Conservation (phyloP, 805 yeast genomes). For the Candida silvicultrix region DNA sequence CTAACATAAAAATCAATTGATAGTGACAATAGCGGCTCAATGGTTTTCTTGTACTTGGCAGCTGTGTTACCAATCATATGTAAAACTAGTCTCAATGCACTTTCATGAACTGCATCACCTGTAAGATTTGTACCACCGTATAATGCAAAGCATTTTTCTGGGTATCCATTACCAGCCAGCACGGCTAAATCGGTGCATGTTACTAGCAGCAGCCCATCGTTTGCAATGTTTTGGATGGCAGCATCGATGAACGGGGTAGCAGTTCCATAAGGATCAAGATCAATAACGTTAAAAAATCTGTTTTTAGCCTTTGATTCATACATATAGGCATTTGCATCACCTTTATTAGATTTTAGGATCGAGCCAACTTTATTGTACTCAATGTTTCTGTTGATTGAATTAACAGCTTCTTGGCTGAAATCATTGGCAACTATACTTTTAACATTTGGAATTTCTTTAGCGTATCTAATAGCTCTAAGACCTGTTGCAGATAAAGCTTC, state of each 20-base stretch:
- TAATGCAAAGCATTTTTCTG: slow-evolving; percentile 91
- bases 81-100: slow-evolving; percentile 81
- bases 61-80: slow-evolving; percentile 75
- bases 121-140: slow-evolving; percentile 92
- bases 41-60: slow-evolving; percentile 79
- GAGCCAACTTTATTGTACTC: slow-evolving; percentile 53
- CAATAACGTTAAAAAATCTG: slow-evolving; percentile 73
- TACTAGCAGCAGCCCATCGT: slow-evolving; percentile 80
- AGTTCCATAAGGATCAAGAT: slow-evolving; percentile 95
- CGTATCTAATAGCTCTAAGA: slow-evolving; percentile 86
- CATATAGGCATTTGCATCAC: slow-evolving; percentile 91
- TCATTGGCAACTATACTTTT: slow-evolving; percentile 83
- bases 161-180: slow-evolving; percentile 91
- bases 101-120: slow-evolving; percentile 86
- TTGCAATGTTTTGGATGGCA: slow-evolving; percentile 77
- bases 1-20: slow-evolving; percentile 93
- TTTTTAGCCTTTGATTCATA: slow-evolving; percentile 33
- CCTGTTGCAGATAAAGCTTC: slow-evolving; percentile 97
- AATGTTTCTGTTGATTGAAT: slow-evolving; percentile 67
- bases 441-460: slow-evolving; percentile 79
- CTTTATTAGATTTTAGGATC: slow-evolving; percentile 62
- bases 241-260: slow-evolving; percentile 95
- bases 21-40: slow-evolving; percentile 80
- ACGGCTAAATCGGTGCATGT: slow-evolving; percentile 97
- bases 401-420: slow-evolving; percentile 77